Percentiles rank a stretch among this genome's conserved stretches.
These are phyloP conservation scores for Stachybotrys chlorohalonatus DNA, from an alignment of 2,329 filamentous ascomycete species.

Conservation along the genomic window DNA sequence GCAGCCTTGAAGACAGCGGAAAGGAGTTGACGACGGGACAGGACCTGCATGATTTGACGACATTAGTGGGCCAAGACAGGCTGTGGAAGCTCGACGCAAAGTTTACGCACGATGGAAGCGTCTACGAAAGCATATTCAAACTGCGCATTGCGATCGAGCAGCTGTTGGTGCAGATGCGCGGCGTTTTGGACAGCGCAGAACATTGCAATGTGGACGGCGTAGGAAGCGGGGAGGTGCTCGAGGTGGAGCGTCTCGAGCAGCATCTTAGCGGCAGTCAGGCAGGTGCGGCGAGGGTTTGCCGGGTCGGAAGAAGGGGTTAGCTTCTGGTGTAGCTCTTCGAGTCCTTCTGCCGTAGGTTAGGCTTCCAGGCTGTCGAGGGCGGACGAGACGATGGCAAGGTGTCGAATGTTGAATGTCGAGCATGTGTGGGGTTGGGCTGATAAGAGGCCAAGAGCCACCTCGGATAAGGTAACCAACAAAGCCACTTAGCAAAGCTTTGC, in stretches of 20 bases:
- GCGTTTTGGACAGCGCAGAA: conserved; percentile 74
- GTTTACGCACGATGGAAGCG: conserved; percentile 57
- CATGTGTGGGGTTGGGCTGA: too few species aligned
- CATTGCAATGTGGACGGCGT: conserved; percentile 64
- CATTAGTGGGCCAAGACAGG: not conserved
- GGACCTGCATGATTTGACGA: conserved; percentile 36
- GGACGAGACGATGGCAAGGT: conserved; percentile 27
- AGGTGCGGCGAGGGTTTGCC: not conserved
- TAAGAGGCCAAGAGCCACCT: too few species aligned
- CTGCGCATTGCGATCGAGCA: conserved; percentile 72
- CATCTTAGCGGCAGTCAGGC: conserved; percentile 22
- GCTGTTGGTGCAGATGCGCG: conserved; percentile 67
- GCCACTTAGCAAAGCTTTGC: too few species aligned
- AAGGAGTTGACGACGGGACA: conserved; percentile 64
- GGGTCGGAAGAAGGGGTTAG: conserved; percentile 24
- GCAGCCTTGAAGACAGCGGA: conserved; percentile 72
- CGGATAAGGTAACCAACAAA: too few species aligned
- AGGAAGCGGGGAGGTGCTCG: conserved; percentile 61
- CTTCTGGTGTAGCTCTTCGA: conserved; percentile 19
- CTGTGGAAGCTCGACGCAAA: too few species aligned
- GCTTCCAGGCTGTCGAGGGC: conserved; percentile 37
- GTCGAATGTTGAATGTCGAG: too few species aligned
- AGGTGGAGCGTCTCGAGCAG: conserved; percentile 59
- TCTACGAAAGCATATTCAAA: conserved; percentile 96
- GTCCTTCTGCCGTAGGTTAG: conserved; percentile 31